Evolutionary conservation across 805 yeast genomes (phyloP).

Genomic region (Candida pseudofarinosa): DNA sequence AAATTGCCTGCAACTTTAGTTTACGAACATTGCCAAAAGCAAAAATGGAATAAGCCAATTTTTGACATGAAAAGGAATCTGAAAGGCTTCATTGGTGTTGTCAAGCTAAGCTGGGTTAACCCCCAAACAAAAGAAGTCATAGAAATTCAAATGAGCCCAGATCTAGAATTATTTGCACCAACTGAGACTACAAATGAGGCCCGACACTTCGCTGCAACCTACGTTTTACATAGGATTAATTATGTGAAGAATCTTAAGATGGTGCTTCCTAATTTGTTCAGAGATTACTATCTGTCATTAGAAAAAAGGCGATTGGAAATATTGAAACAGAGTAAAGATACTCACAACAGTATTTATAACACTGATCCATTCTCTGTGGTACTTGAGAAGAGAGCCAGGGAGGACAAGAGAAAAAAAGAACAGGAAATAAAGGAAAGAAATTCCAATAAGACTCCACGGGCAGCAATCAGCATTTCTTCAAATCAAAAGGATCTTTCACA

Average conservation of each 20-base stretch:
- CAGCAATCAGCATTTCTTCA: slow-evolving; percentile 42
- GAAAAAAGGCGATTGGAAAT: slow-evolving; percentile 55
- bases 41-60: slow-evolving; percentile 83
- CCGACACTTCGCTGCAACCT: slow-evolving; percentile 85
- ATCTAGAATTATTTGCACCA: slow-evolving; percentile 48
- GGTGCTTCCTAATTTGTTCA: slow-evolving; percentile 82
- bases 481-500: slow-evolving; percentile 11
- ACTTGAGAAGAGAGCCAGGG: slow-evolving; percentile 50
- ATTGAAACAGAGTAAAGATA: slow-evolving; percentile 41
- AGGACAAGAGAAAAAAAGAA: slow-evolving; percentile 45
- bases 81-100: slow-evolving; percentile 62
- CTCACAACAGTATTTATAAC: slow-evolving; percentile 52
- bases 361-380: slow-evolving; percentile 74
- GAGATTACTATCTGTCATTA: slow-evolving; percentile 70
- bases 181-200: slow-evolving; percentile 87
- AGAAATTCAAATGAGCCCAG: slow-evolving; percentile 51
- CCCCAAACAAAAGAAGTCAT: slow-evolving; percentile 76
- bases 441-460: slow-evolving; percentile 47
- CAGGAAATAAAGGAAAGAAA: slow-evolving; percentile 41
- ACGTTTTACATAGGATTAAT: slow-evolving; percentile 74
- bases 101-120: slow-evolving; percentile 63
- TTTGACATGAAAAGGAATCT: slow-evolving; percentile 57
- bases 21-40: slow-evolving; percentile 83
- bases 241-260: slow-evolving; percentile 79
- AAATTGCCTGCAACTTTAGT: slow-evolving; percentile 83